Evolutionary conservation across 2,329 filamentous ascomycete species (phyloP).

Genomic region (Fusarium sp.): DNA sequence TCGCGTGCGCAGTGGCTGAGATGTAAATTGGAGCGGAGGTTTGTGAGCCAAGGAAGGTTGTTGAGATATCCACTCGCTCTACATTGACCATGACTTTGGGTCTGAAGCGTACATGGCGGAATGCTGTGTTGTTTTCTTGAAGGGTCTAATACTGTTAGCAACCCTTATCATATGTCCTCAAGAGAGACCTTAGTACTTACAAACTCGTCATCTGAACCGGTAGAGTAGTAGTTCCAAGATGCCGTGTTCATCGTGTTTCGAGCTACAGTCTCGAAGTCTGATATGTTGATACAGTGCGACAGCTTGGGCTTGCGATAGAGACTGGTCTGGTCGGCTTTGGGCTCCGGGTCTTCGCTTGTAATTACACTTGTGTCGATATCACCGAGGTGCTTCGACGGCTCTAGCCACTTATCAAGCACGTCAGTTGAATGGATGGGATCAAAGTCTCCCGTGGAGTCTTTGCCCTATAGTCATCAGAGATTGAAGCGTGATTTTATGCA

Average conservation of each 20-base stretch:
- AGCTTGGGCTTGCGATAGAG: slow-evolving; percentile 4
- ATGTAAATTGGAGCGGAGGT: slow-evolving; percentile 18
- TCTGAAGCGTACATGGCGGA: slow-evolving; percentile 8
- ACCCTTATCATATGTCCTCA: too few species aligned
- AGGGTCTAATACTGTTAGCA: slow-evolving; percentile 1
- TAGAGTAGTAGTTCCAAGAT: slow-evolving; percentile 32
- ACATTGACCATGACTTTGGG: slow-evolving; percentile 28
- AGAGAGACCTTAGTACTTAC: background rate
- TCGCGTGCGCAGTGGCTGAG: slow-evolving; percentile 24
- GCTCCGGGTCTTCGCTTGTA: background rate
- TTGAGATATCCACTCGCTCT: slow-evolving; percentile 20
- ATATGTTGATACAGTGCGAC: slow-evolving; percentile 16
- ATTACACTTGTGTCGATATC: slow-evolving; percentile 5
- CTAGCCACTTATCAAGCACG: slow-evolving; percentile 26
- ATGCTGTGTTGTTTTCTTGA: slow-evolving; percentile 11
- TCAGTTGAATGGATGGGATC: slow-evolving; percentile 27
- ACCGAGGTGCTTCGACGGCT: slow-evolving; percentile 11
- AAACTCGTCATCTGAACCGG: slow-evolving; percentile 27
- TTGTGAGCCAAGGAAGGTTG: slow-evolving; percentile 6
- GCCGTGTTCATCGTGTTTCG: slow-evolving; percentile 1
- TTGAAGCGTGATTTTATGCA: rapidly evolving
- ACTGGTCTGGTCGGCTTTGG: background rate
- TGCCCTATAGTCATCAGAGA: background rate
- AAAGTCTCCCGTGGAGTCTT: slow-evolving; percentile 22
- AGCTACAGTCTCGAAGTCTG: slow-evolving; percentile 18